Conservation (phyloP, 805 yeast genomes). For the Metschnikowia matae region DNA sequence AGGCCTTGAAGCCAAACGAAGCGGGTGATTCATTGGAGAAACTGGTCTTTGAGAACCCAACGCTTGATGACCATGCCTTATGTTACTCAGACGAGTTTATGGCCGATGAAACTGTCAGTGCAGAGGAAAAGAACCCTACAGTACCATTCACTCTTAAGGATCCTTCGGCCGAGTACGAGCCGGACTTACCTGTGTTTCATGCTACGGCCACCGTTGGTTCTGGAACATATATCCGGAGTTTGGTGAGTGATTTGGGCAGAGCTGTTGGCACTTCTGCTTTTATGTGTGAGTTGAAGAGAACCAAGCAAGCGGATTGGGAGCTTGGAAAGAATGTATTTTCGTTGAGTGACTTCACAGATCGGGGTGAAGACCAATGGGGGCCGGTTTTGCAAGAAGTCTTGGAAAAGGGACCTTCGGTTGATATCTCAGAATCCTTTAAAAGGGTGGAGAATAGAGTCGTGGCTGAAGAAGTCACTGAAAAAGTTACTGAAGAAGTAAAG, state of each 20-base stretch:
- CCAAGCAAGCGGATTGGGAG: slow-evolving; percentile 81
- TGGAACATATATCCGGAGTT: slow-evolving; percentile 90
- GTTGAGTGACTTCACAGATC: slow-evolving; percentile 58
- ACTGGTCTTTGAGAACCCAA: slow-evolving; percentile 45
- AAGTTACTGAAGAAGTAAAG: not conserved
- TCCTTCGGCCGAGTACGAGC: slow-evolving; percentile 37
- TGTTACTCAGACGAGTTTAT: slow-evolving; percentile 55
- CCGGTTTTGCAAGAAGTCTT: slow-evolving; percentile 55
- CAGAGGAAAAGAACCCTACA: slow-evolving; percentile 36
- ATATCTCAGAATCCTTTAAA: slow-evolving; percentile 24
- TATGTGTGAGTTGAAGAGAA: slow-evolving; percentile 78
- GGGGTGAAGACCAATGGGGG: slow-evolving; percentile 67
- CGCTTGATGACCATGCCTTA: slow-evolving; percentile 59
- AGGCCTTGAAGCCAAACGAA: slow-evolving; percentile 38
- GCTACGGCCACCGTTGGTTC: slow-evolving; percentile 80
- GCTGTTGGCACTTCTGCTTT: slow-evolving; percentile 78
- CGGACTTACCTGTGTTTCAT: slow-evolving; percentile 64
- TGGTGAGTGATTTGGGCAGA: slow-evolving; percentile 84
- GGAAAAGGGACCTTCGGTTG: slow-evolving; percentile 26
- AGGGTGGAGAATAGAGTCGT: not conserved
- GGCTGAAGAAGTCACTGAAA: not conserved
- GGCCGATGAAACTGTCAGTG: slow-evolving; percentile 29
- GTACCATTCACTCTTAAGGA: slow-evolving; percentile 35
- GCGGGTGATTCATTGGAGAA: slow-evolving; percentile 46
- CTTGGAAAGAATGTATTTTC: slow-evolving; percentile 65